These are phyloP conservation scores for Xylaria digitata DNA, from an alignment of 2,329 filamentous ascomycete species.

Conservation along the genomic window DNA sequence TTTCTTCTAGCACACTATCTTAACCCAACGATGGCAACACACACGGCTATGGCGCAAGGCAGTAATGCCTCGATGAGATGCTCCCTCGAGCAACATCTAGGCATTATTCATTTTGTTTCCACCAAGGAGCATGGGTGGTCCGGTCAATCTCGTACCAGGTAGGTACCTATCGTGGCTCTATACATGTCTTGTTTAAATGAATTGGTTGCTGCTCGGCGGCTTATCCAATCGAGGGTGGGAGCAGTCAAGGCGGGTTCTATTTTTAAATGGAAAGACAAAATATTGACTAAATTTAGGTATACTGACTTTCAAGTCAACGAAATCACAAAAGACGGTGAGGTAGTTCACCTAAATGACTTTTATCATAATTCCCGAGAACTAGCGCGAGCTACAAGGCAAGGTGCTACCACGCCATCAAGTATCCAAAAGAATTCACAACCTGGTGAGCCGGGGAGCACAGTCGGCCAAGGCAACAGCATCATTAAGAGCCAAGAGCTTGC, in stretches of 20 bases:
- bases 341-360: conserved; percentile 75
- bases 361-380: conserved; percentile 48
- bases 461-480: background rate
- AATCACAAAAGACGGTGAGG: conserved; percentile 78
- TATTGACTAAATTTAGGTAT: conserved; percentile 64
- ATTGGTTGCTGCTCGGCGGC: background rate
- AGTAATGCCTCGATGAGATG: conserved; percentile 48
- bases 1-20: background rate
- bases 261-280: conserved; percentile 1
- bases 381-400: conserved; percentile 42
- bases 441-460: conserved; percentile 5
- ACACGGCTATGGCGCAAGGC: conserved; percentile 52
- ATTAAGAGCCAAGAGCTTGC: conserved; percentile 12
- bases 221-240: background rate
- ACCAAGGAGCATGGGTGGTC: conserved; percentile 56
- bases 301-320: conserved; percentile 95
- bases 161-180: conserved; percentile 31
- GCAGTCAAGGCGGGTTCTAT: background rate
- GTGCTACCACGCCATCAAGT: background rate
- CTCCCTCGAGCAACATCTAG: conserved; percentile 51
- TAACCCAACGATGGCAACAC: conserved; percentile 48
- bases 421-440: conserved; percentile 13
- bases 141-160: conserved; percentile 60
- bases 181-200: background rate
- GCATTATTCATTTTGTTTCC: conserved; percentile 56